These are phyloP conservation scores for Tilletia walkeri DNA, from an alignment of 1,284 basidiomycete genomes.

Conservation along the genomic window DNA sequence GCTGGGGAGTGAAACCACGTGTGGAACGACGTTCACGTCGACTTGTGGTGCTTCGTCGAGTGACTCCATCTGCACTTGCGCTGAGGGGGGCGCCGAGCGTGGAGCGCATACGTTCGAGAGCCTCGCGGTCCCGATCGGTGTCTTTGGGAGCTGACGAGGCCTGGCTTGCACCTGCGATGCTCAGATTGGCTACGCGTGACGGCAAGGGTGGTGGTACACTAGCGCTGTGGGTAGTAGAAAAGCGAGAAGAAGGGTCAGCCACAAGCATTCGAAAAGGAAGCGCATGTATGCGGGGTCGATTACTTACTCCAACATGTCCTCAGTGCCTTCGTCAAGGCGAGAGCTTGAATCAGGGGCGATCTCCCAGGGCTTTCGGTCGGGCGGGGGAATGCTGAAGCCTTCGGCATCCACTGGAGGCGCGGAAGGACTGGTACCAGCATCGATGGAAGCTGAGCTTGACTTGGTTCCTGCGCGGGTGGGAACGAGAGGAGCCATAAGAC, in stretches of 20 bases:
- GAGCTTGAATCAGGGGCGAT: neutral
- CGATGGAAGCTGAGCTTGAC: constrained; percentile 1
- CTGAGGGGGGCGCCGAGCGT: constrained; percentile 51
- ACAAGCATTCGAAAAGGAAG: neutral
- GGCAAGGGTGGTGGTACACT: neutral
- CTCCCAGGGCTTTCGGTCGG: constrained; percentile 60
- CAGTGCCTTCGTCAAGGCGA: neutral
- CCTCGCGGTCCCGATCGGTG: constrained; percentile 59
- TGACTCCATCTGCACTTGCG: constrained; percentile 19
- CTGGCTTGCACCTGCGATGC: neutral
- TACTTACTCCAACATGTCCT: constrained; percentile 12
- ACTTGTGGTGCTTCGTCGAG: constrained; percentile 55
- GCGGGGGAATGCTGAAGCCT: constrained; percentile 61
- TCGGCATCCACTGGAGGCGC: constrained; percentile 58
- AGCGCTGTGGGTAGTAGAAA: neutral
- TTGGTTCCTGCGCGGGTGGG: constrained; percentile 26
- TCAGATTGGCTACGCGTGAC: neutral
- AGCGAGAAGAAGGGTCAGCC: neutral
- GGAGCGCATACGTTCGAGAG: constrained; percentile 60
- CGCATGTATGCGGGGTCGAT: neutral
- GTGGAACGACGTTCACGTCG: constrained; percentile 57
- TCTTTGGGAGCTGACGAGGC: neutral
- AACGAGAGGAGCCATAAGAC: constrained; percentile 43
- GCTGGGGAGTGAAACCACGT: constrained; percentile 2
- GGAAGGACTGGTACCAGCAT: constrained; percentile 10